These are phyloP conservation scores for Stromatinia cepivora DNA, from an alignment of 2,329 filamentous ascomycete species.

Conservation along the genomic window DNA sequence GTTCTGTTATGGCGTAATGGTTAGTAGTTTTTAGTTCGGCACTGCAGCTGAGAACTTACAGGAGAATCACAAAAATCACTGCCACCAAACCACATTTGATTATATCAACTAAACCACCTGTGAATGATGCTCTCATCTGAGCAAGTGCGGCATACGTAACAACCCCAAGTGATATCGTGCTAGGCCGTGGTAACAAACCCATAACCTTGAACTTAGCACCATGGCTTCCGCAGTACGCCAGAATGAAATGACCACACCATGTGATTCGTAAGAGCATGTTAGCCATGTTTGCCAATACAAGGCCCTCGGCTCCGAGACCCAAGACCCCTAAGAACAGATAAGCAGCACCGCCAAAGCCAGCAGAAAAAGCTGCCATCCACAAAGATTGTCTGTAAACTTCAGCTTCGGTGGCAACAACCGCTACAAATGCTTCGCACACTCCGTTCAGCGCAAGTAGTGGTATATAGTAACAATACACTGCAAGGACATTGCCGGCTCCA, in stretches of 20 bases:
- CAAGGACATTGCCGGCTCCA: constrained; percentile 72
- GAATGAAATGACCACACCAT: constrained; percentile 78
- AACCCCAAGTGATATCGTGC: constrained; percentile 48
- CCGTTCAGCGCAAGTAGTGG: constrained; percentile 91
- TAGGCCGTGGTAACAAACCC: constrained; percentile 47
- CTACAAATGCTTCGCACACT: constrained; percentile 87
- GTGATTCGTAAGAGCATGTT: constrained; percentile 85
- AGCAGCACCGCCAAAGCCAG: constrained; percentile 71
- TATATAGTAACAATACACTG: constrained; percentile 87
- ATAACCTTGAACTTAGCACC: constrained; percentile 46
- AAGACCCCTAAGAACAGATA: constrained; percentile 72
- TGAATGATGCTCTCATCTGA: constrained; percentile 35
- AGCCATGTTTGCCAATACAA: constrained; percentile 83
- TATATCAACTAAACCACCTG: constrained; percentile 39
- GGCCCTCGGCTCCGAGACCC: constrained; percentile 70
- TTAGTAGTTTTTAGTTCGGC: constrained; percentile 17
- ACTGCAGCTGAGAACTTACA: constrained; percentile 53
- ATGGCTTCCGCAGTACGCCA: constrained; percentile 56
- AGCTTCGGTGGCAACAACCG: constrained; percentile 74
- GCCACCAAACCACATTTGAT: constrained; percentile 52
- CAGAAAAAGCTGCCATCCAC: constrained; percentile 83
- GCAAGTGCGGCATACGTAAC: constrained; percentile 48
- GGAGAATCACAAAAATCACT: constrained; percentile 52
- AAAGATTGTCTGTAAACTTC: constrained; percentile 76
- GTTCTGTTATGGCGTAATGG: constrained; percentile 44